Base-by-base conservation (phyloP, 148 eudicot species). In the Selenicereus undatus region DNA sequence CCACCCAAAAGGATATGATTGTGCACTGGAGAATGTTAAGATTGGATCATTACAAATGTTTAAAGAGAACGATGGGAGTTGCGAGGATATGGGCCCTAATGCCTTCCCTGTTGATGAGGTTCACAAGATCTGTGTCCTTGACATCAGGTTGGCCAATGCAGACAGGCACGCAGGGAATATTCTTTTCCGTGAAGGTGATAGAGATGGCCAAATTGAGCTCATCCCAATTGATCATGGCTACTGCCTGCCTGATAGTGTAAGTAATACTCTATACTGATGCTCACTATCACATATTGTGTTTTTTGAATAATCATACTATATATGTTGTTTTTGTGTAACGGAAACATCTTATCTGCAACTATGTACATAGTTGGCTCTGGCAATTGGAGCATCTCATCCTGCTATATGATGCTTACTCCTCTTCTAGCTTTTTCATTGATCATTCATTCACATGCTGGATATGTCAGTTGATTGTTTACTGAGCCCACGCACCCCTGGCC, bases 151-250 rank as follows among this genome's bases (percentile, higher is more conserved):
- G 87, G 97, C 97, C 42, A 94, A 94, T 84, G 91, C 92, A 30
- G 98, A 94, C 62, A 89, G 98, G 90, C 98, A 94, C 71, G 90
- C 91, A 7, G 98, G 98, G 39, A 94, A 94, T 51, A 91, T 94
- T 84, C 85, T 94, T 82, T 79, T 86, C 74, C 84, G 73, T 64
- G 90, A 81, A 75, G 89, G 89, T 10, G 60, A 69, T 3, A 74
- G 84, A 43, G 81, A 78, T 9, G 93, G 94, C 21, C 80, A 39
- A 24, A 85, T 87, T 21, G 80, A 78, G 69, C 89, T 94, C 42
- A 91, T 90, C 71, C 98, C 98, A 69, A 94, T 94, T 78, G 97
- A 93, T 84, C 97, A 93, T 78, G 97, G 97, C 42, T 93, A 93
- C 79, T 93, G 97, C 86, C 87, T 93, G 86, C 98, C 98, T 50